These are phyloP conservation scores for Symbiotaphrina buchneri DNA, from an alignment of 495 filamentous ascomycete genomes.

Conservation along the genomic window DNA sequence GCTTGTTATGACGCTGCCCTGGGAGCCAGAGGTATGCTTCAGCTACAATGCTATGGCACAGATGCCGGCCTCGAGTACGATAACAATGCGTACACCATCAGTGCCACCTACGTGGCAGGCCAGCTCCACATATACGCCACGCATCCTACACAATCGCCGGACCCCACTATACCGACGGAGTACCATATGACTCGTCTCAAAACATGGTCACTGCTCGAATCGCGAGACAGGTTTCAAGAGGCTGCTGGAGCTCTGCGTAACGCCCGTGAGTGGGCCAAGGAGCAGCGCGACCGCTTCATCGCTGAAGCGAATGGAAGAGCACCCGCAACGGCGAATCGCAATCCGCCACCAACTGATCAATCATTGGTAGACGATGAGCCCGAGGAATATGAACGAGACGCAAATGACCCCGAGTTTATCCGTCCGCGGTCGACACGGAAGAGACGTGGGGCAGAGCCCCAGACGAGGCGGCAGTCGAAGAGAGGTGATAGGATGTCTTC, in stretches of 20 bases:
- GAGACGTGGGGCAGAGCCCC: too few species aligned
- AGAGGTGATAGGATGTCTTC: too few species aligned
- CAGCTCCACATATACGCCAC: conserved; percentile 14
- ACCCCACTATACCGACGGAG: too few species aligned
- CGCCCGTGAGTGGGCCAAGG: conserved; percentile 12
- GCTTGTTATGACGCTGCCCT: conserved; percentile 19
- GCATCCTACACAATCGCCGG: conserved; percentile 12
- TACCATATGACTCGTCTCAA: conserved; percentile 20
- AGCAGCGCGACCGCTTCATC: conserved; percentile 14
- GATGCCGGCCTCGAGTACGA: conserved; percentile 15
- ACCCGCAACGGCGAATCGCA: too few species aligned
- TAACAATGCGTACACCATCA: conserved; percentile 19
- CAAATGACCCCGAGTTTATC: too few species aligned
- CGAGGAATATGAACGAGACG: too few species aligned
- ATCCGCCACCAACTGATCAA: too few species aligned
- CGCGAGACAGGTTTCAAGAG: conserved; percentile 11
- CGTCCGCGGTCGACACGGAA: too few species aligned
- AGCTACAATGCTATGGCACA: conserved; percentile 17
- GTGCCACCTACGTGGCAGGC: conserved; percentile 18
- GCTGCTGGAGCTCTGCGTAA: conserved; percentile 18
- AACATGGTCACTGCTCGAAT: conserved; percentile 10
- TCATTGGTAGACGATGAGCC: too few species aligned
- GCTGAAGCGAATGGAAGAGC: conserved; percentile 8
- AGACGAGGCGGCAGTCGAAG: too few species aligned
- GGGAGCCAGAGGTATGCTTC: conserved; percentile 21